Base-by-base conservation (phyloP, 768 basidiomycete species). In the Lenzites betulinus region DNA sequence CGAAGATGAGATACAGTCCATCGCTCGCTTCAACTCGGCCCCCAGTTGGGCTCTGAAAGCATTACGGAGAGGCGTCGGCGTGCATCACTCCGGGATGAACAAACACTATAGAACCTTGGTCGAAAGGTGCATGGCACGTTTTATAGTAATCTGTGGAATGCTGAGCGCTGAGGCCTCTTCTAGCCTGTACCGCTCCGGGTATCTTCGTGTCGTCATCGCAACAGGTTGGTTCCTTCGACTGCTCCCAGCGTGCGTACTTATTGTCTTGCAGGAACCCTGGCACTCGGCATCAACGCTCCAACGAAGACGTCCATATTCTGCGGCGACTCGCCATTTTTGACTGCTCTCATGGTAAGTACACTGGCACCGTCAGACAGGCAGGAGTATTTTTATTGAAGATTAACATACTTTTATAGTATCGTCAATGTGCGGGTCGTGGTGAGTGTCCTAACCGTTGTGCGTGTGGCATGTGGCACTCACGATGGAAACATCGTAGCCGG, bases 271-370 rank as follows among this genome's bases (percentile, higher is more conserved):
- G 85, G 84, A 1, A 89, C 88, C 6, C 75, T 90, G 55, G 88
- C 89, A 1, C 75, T 90, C 15, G 89, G 89, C 58, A 90, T 90
- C 66, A 90, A 90, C 66, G 88, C 87, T 0, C 89, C 89, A 0
- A 79, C 86, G 0, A 87, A 82, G 65, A 86, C 89, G 0, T 77
- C 83, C 1, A 78, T 86, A 7, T 89, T 89, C 65, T 82, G 79
- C 54, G 83, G 82, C 0, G 86, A 87, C 69, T 87, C 86, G 0
- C 82, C 83, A 1, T 85, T 59, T 67, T 65, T 87, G 36, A 86
- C 85, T 1, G 83, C 85, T 1, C 78, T 88, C 8, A 83, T 81
- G 80, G 84, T 83, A 66, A 2, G 78, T 67, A 4, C n/a, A 7
- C 33, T 7, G n/a, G n/a, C n/a, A n/a, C 11, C 26, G 28, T n/a